These are phyloP conservation scores for Delonix regia DNA, from an alignment of 306 rosid species.

Conservation along the genomic window DNA sequence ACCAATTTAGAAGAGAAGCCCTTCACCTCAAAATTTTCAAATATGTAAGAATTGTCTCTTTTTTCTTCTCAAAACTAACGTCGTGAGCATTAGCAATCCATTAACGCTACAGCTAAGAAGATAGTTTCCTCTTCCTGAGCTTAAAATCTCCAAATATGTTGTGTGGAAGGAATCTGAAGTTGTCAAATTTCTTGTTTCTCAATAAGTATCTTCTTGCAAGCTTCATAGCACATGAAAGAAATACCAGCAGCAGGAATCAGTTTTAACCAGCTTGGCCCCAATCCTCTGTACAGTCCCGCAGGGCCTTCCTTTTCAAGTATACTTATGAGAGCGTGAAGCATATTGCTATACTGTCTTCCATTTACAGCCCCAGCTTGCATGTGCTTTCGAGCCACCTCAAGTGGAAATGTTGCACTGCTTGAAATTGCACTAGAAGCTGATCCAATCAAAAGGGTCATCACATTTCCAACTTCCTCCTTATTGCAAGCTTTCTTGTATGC, in stretches of 20 bases:
- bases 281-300: slow-evolving; percentile 58
- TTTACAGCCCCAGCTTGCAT: slow-evolving; percentile 82
- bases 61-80: too few species aligned
- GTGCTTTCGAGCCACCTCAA: slow-evolving; percentile 84
- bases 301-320: slow-evolving; percentile 66
- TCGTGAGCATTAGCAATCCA: not conserved
- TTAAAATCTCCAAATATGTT: not conserved
- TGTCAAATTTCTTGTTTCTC: slow-evolving; percentile 26
- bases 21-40: not conserved
- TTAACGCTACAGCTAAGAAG: not conserved
- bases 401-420: slow-evolving; percentile 78
- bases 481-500: slow-evolving; percentile 48
- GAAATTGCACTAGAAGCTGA: slow-evolving; percentile 49
- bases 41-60: not conserved
- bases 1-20: not conserved
- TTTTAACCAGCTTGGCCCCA: slow-evolving; percentile 66
- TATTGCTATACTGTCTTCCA: slow-evolving; percentile 69
- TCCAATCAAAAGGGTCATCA: slow-evolving; percentile 68
- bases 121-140: not conserved
- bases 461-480: slow-evolving; percentile 65
- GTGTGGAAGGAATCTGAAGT: not conserved
- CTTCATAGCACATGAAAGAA: slow-evolving; percentile 73
- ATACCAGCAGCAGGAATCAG: slow-evolving; percentile 71
- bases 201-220: slow-evolving; percentile 53
- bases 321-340: slow-evolving; percentile 69